Conservation (phyloP, 2,329 filamentous ascomycete species). For the Sporothrix mexicana region DNA sequence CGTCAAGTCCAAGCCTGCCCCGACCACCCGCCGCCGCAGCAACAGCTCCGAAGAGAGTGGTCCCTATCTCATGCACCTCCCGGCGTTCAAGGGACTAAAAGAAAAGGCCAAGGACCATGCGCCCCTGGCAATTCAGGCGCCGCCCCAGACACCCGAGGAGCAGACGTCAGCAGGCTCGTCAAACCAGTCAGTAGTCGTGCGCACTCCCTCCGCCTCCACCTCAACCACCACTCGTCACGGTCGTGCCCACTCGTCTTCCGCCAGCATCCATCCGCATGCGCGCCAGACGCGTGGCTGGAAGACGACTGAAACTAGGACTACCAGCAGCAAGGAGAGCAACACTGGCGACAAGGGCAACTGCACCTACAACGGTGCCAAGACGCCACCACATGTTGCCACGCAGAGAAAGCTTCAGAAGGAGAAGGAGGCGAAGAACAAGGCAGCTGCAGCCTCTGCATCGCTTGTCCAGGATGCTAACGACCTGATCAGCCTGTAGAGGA, state of each 20-base stretch:
- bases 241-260: no score
- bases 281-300: no score
- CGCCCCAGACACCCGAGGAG: not conserved
- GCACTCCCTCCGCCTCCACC: no score
- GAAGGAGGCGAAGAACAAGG: not conserved
- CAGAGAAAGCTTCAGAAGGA: not conserved
- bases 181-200: no score
- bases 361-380: not conserved
- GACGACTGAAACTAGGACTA: not conserved
- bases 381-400: not conserved
- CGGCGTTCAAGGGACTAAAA: not conserved
- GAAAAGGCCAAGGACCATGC: not conserved
- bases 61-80: constrained; percentile 5
- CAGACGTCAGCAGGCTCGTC: no score
- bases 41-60: not conserved
- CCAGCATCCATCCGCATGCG: no score
- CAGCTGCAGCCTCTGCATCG: not conserved
- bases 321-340: not conserved
- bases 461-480: not conserved
- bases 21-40: not conserved
- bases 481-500: not conserved
- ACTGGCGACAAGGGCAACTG: not conserved
- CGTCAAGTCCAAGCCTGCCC: not conserved
- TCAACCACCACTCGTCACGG: no score
- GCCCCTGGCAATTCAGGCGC: not conserved